These are phyloP conservation scores for Monilinia vaccinii-corymbosi DNA, from an alignment of 2,329 filamentous ascomycete genomes.

Conservation along the genomic window DNA sequence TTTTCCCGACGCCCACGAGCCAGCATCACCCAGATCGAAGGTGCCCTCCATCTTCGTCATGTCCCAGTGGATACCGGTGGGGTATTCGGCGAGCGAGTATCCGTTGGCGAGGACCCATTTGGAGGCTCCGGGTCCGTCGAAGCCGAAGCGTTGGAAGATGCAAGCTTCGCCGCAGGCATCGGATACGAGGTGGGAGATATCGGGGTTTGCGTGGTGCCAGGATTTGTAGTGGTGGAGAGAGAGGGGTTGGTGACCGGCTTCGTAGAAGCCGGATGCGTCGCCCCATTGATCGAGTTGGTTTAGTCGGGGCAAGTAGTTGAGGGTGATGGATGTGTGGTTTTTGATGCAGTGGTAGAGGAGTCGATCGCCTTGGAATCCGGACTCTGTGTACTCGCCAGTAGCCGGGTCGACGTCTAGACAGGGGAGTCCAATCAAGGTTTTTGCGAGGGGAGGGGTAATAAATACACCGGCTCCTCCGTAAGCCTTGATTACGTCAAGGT, in stretches of 20 bases:
- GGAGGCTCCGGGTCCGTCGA: constrained; percentile 15
- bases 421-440: constrained; percentile 16
- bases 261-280: constrained; percentile 28
- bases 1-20: constrained; percentile 24
- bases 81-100: constrained; percentile 25
- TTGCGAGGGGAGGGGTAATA: constrained; percentile 21
- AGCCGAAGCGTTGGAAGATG: constrained; percentile 27
- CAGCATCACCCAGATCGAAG: constrained; percentile 19
- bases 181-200: constrained; percentile 21
- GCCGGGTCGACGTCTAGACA: constrained; percentile 22
- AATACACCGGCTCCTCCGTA: constrained; percentile 29
- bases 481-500: constrained; percentile 14
- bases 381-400: constrained; percentile 17
- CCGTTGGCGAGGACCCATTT: constrained; percentile 26
- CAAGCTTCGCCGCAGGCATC: constrained; percentile 29
- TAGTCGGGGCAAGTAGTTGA: constrained; percentile 23
- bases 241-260: constrained; percentile 23
- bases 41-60: constrained; percentile 24
- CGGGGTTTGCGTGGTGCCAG: constrained; percentile 24
- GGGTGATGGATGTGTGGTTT: constrained; percentile 20
- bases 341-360: constrained; percentile 28
- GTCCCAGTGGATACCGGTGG: constrained; percentile 28
- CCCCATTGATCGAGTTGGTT: constrained; percentile 28
- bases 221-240: constrained; percentile 29
- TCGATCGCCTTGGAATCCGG: constrained; percentile 26